Evolutionary conservation across 1,284 basidiomycete species (phyloP).

Genomic region (Mrakiaceae sp.): DNA sequence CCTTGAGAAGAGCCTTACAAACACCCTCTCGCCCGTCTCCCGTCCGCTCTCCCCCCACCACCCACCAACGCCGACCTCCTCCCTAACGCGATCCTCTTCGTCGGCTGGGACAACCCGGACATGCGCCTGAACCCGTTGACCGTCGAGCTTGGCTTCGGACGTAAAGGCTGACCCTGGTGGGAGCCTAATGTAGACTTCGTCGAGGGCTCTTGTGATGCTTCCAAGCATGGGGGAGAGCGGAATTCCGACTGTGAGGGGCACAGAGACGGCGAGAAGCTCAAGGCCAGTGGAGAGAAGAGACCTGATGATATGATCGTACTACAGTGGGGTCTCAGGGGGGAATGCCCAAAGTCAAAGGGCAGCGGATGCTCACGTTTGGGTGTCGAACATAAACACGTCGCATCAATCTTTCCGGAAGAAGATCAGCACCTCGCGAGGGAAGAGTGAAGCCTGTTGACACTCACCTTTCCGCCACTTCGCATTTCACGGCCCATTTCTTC

Average conservation of each 20-base stretch:
- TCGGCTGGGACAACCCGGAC: constrained; percentile 36
- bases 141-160: constrained; percentile 75
- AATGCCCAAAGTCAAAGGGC: not conserved
- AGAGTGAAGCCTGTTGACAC: not conserved
- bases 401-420: constrained; percentile 36
- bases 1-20: constrained; percentile 56
- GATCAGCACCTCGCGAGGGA: not conserved
- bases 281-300: constrained; percentile 55
- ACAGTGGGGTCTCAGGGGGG: not conserved
- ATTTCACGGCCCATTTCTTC: not conserved
- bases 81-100: constrained; percentile 28
- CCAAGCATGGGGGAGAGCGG: constrained; percentile 43
- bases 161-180: constrained; percentile 48
- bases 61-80: constrained; percentile 23
- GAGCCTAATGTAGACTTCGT: constrained; percentile 67
- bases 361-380: constrained; percentile 45
- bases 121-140: constrained; percentile 78
- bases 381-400: constrained; percentile 73
- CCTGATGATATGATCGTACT: constrained; percentile 59
- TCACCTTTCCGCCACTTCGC: constrained; percentile 6
- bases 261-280: constrained; percentile 48
- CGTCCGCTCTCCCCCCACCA: constrained; percentile 27
- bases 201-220: constrained; percentile 58
- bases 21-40: constrained; percentile 30
- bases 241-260: constrained; percentile 56